Base-by-base conservation (phyloP, 2,329 filamentous ascomycete genomes). In the Fusarium citri region DNA sequence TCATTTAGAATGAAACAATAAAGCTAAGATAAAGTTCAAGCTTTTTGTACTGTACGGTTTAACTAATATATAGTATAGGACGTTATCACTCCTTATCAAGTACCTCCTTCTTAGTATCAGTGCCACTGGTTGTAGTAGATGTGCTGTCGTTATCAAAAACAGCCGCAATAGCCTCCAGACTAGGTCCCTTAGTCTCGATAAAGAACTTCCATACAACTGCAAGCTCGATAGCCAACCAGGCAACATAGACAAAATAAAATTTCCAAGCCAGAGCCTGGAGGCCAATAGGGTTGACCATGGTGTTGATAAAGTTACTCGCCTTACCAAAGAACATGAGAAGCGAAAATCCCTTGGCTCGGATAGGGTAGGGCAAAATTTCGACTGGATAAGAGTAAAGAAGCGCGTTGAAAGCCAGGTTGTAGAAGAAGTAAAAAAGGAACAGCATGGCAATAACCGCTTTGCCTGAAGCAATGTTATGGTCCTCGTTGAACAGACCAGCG, bases 321-420 rank as follows among this genome's bases (percentile, higher is more conserved):
- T 62, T 63, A 5, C 57, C 47, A 5, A 55, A 61, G 22, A 72
- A 72, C 54, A 72, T 70, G 18, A 72, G 56, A 3, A 72, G 30
- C 1, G 69, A 72, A 37, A 66, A 65, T 0, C 69, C 63, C 28
- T 70, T 72, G 3, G 66, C 57, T 4, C 66, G 51, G 12, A 72
- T 70, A 2, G 59, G 55, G 8, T 72, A 68, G 0, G 57, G 57
- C 4, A 72, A 25, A 3, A 72, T 57, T 18, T 72, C 69, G 14
- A 72, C 56, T 0, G 54, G 69, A 2, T 72, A 72, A 0, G 69
- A 72, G 43, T 70, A 70, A 0, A 72, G 59, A 5, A 72, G 37
- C 0, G 66, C 47, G 45, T 72, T 70, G 15, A 72, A 72, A 3
- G 69, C 69, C 28, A 72, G 55, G 23, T 72, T 70, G 56, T 68